Evolutionary conservation across 2,329 filamentous ascomycete species (phyloP).

Genomic region (Stachybotrys elegans): DNA sequence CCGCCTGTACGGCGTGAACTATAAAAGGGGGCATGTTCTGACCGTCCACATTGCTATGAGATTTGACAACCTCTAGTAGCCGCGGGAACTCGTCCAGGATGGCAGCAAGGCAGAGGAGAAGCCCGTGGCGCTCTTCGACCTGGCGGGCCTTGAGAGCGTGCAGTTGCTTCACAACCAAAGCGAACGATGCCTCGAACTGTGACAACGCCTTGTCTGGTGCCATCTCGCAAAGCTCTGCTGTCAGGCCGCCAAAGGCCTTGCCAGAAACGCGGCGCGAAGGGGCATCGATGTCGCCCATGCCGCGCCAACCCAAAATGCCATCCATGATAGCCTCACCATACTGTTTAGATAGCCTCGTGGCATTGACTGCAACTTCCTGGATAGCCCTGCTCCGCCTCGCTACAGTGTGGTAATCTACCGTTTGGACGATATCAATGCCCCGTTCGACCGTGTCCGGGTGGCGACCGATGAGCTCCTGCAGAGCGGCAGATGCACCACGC

Average conservation of each 20-base stretch:
- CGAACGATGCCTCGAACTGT: slow-evolving; percentile 29
- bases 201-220: slow-evolving; percentile 12
- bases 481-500: slow-evolving; percentile 82
- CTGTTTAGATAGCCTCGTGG: slow-evolving; percentile 62
- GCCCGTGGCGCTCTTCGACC: slow-evolving; percentile 65
- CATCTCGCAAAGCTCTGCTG: slow-evolving; percentile 30
- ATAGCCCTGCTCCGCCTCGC: slow-evolving; percentile 82
- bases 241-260: slow-evolving; percentile 59
- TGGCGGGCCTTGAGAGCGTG: slow-evolving; percentile 45
- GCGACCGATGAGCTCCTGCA: slow-evolving; percentile 89
- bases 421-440: slow-evolving; percentile 82
- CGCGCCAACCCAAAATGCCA: slow-evolving; percentile 77
- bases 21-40: slow-evolving; percentile 11
- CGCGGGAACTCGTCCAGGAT: slow-evolving; percentile 45
- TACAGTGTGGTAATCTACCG: slow-evolving; percentile 89
- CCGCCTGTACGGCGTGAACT: slow-evolving; percentile 20
- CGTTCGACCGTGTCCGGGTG: slow-evolving; percentile 80
- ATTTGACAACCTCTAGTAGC: slow-evolving; percentile 13
- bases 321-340: slow-evolving; percentile 66
- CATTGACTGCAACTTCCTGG: slow-evolving; percentile 66
- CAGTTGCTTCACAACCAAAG: slow-evolving; percentile 39
- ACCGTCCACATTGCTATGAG: not conserved
- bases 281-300: slow-evolving; percentile 74
- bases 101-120: slow-evolving; percentile 57
- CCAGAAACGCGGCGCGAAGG: slow-evolving; percentile 69